A percentile compares a stretch with the other conserved stretches of the same genome.
phyloP scores from a whole-genome alignment of 176 grass and related monocot species.

The Juncus effusus region DNA sequence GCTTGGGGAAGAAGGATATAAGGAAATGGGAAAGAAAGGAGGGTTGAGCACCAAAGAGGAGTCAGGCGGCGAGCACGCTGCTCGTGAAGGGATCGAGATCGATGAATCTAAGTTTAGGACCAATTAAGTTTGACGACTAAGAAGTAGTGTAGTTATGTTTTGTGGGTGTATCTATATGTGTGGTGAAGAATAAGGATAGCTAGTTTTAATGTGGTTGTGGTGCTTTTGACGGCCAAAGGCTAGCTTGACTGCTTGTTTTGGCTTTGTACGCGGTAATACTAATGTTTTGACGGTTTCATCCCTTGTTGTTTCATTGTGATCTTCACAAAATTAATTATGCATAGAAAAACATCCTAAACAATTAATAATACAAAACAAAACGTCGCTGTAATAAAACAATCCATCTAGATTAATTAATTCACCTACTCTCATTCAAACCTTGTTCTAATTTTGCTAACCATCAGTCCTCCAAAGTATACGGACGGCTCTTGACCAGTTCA shows the following conservation, averaged over 20 bases:
- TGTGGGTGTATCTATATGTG: not conserved
- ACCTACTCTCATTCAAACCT: too few relatives aligned
- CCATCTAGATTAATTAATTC: too few relatives aligned
- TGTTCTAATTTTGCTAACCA: too few relatives aligned
- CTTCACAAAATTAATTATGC: too few relatives aligned
- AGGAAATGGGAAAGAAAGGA: slow-evolving; percentile 43
- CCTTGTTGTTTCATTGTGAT: too few relatives aligned
- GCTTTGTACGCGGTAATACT: not conserved
- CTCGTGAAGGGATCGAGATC: slow-evolving; percentile 30
- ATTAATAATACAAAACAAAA: too few relatives aligned
- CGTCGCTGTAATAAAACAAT: too few relatives aligned
- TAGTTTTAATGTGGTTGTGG: not conserved
- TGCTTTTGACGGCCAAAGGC: not conserved
- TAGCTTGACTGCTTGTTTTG: not conserved
- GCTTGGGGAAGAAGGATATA: slow-evolving; percentile 29
- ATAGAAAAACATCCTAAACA: too few relatives aligned
- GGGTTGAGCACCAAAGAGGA: slow-evolving; percentile 35
- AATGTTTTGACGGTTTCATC: too few relatives aligned
- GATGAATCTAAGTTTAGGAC: slow-evolving; percentile 34
- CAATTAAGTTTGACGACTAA: not conserved
- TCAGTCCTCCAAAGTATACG: too few relatives aligned
- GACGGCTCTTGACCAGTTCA: too few relatives aligned
- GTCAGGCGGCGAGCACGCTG: slow-evolving; percentile 29
- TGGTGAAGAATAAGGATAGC: too few relatives aligned
- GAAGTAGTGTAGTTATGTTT: not conserved